These are phyloP conservation scores for Pleoardoris graminearum DNA, from an alignment of 2,329 filamentous ascomycete genomes.

Conservation along the genomic window DNA sequence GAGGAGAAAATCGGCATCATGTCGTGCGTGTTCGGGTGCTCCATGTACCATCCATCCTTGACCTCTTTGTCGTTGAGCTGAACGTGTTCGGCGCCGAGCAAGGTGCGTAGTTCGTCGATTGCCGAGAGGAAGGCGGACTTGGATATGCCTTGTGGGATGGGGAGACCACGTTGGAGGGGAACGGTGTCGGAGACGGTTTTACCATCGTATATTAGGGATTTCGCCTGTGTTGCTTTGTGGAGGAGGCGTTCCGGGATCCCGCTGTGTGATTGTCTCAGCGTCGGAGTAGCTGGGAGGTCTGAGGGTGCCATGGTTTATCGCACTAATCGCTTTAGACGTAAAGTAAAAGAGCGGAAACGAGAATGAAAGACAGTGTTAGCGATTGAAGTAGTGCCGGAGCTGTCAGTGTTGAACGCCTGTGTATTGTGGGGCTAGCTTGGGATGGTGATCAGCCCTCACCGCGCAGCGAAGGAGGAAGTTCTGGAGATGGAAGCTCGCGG, in stretches of 20 bases:
- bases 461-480: too few relatives aligned
- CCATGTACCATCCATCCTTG: constrained; percentile 29
- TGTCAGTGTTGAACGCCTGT: too few relatives aligned
- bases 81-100: constrained; percentile 17
- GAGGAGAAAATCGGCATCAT: constrained; percentile 49
- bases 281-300: constrained; percentile 20
- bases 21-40: constrained; percentile 42
- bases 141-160: constrained; percentile 25
- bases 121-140: constrained; percentile 19
- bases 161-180: constrained; percentile 17
- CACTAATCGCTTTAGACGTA: neutral
- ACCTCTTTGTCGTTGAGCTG: constrained; percentile 35
- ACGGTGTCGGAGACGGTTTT: constrained; percentile 17
- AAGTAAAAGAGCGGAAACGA: too few relatives aligned
- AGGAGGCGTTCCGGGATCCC: constrained; percentile 23
- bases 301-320: constrained; percentile 16
- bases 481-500: too few relatives aligned
- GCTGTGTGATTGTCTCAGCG: constrained; percentile 14
- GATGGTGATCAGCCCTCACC: too few relatives aligned
- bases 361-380: neutral
- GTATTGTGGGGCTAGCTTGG: too few relatives aligned
- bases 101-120: constrained; percentile 14
- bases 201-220: constrained; percentile 21
- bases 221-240: constrained; percentile 20
- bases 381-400: too few relatives aligned